phyloP scores from a whole-genome alignment of 2,329 filamentous ascomycete genomes.

The Podosphaera xanthii region DNA sequence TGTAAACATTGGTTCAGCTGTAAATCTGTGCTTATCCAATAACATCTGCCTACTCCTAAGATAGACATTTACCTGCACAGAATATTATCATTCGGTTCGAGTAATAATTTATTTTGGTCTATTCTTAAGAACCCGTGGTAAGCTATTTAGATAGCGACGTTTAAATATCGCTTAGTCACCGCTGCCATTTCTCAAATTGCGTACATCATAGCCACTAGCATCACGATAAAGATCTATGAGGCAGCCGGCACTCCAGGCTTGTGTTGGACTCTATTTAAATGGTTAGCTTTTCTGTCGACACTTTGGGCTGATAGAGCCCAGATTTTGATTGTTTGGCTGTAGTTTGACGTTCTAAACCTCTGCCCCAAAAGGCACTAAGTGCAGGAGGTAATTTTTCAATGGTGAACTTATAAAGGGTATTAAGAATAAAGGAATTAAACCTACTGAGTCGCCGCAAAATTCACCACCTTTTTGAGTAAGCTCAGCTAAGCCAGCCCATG shows the following conservation, averaged over 20 bases:
- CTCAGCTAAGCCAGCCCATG: constrained; percentile 82
- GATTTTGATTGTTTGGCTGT: background rate
- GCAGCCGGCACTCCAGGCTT: constrained; percentile 89
- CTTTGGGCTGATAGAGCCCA: background rate
- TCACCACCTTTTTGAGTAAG: constrained; percentile 77
- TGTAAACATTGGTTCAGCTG: too few relatives aligned
- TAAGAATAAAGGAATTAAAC: constrained; percentile 28
- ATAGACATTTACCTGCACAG: too few relatives aligned
- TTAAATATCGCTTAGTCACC: too few relatives aligned
- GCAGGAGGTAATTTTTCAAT: background rate
- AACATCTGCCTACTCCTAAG: too few relatives aligned
- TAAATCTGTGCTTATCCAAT: too few relatives aligned
- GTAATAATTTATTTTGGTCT: too few relatives aligned
- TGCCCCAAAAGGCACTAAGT: background rate
- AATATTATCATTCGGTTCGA: too few relatives aligned
- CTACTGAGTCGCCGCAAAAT: constrained; percentile 68
- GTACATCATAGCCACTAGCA: constrained; percentile 21
- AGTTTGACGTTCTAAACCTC: constrained; percentile 2
- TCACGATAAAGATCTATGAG: constrained; percentile 94
- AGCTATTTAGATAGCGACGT: too few relatives aligned
- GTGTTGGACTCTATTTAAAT: constrained; percentile 52
- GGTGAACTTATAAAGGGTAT: background rate
- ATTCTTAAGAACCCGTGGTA: too few relatives aligned
- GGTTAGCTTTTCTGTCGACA: background rate
- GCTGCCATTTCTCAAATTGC: too few relatives aligned